phyloP scores from a whole-genome alignment of 2,329 filamentous ascomycete genomes.

The Geosmithia flava region DNA sequence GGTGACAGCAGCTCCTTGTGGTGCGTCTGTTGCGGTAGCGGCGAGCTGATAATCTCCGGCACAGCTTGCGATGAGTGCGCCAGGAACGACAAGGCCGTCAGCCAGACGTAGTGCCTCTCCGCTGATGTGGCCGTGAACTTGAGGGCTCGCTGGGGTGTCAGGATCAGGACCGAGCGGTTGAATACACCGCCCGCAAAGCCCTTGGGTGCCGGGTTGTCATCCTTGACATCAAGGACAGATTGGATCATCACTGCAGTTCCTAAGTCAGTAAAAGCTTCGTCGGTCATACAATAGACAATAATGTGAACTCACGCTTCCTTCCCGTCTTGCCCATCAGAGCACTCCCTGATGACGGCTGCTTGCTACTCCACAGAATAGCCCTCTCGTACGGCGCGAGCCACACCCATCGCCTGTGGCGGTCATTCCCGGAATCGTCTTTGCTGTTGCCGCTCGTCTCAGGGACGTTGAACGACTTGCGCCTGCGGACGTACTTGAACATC shows the following conservation, averaged over 20 bases:
- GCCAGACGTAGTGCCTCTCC: constrained; percentile 89
- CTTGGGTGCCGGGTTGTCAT: constrained; percentile 77
- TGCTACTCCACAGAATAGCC: constrained; percentile 95
- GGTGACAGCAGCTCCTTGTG: constrained; percentile 32
- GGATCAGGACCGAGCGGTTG: constrained; percentile 85
- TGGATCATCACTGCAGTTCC: constrained; percentile 66
- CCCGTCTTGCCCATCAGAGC: constrained; percentile 90
- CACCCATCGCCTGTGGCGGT: constrained; percentile 93
- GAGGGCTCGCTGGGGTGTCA: constrained; percentile 84
- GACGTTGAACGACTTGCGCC: constrained; percentile 83
- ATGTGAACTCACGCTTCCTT: constrained; percentile 65
- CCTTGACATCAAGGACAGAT: constrained; percentile 93
- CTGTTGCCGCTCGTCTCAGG: constrained; percentile 42
- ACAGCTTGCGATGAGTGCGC: constrained; percentile 77
- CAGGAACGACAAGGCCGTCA: constrained; percentile 88
- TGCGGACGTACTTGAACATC: constrained; percentile 86
- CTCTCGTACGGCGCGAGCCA: constrained; percentile 96
- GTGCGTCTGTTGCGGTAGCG: constrained; percentile 22
- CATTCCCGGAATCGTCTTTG: constrained; percentile 59
- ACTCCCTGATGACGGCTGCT: constrained; percentile 79
- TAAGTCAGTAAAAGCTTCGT: constrained; percentile 14
- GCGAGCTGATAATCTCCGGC: constrained; percentile 54
- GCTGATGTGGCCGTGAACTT: constrained; percentile 81
- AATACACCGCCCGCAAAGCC: constrained; percentile 51
- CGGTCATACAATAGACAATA: neutral